phyloP scores from a whole-genome alignment of 306 rosid species.

The Cicer pinnatifidum region DNA sequence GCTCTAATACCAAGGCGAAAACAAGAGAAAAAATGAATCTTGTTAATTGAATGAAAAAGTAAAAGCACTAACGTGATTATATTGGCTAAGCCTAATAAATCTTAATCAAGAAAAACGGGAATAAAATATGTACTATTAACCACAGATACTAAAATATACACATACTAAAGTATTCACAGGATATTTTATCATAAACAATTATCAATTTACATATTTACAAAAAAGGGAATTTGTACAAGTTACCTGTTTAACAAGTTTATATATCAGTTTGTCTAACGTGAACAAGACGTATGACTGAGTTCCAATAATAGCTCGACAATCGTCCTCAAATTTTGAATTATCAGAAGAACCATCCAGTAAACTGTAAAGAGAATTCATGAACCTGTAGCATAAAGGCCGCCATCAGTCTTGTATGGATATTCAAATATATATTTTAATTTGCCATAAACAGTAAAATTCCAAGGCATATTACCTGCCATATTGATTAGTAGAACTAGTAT shows the following conservation, averaged over 20 bases:
- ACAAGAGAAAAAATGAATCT: background rate
- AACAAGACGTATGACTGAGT: constrained; percentile 92
- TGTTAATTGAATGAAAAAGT: background rate
- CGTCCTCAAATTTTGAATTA: constrained; percentile 96
- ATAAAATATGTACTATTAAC: background rate
- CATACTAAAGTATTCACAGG: background rate
- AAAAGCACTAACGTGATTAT: constrained; percentile 5
- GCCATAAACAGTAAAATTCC: constrained; percentile 26
- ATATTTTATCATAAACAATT: background rate
- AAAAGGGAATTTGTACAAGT: constrained; percentile 11
- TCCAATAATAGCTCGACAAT: constrained; percentile 95
- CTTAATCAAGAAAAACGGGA: background rate
- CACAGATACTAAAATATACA: background rate
- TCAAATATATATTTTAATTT: constrained; percentile 23
- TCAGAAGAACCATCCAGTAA: constrained; percentile 97
- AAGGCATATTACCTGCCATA: constrained; percentile 70
- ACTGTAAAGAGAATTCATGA: constrained; percentile 90
- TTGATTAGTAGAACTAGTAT: constrained; percentile 67
- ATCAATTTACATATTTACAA: background rate
- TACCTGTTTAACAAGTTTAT: constrained; percentile 96
- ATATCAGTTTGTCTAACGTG: constrained; percentile 94
- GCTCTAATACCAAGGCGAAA: background rate
- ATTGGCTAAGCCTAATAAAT: background rate
- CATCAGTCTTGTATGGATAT: constrained; percentile 41
- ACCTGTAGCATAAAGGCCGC: constrained; percentile 55